Evolutionary conservation across 208 protist species (phyloP).

Genomic region (Histomonas meleagridis): DNA sequence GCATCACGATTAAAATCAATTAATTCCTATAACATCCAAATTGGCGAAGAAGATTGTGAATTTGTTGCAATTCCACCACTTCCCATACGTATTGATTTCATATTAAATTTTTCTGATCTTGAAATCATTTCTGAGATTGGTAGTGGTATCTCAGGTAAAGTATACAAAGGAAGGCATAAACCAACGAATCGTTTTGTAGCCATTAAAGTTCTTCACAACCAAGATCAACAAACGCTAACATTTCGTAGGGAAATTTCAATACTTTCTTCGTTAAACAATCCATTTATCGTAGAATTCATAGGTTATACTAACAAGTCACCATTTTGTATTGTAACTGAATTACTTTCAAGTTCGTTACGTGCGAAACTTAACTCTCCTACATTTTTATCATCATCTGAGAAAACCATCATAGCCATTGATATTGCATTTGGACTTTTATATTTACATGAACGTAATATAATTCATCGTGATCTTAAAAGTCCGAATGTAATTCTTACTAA

Average conservation of each 20-base stretch:
- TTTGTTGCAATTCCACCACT: neutral
- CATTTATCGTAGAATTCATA: neutral
- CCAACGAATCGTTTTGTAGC: neutral
- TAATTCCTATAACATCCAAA: neutral
- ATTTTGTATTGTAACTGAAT: neutral
- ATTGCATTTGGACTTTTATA: slow-evolving; percentile 51
- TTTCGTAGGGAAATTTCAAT: slow-evolving; percentile 17
- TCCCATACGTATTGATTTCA: neutral
- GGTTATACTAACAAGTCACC: neutral
- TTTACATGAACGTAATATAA: slow-evolving; percentile 47
- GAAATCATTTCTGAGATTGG: too few relatives aligned
- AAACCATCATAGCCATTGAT: slow-evolving; percentile 45
- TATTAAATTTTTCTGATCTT: too few relatives aligned
- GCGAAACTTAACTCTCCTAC: neutral
- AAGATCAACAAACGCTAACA: neutral
- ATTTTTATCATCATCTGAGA: neutral
- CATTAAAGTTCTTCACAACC: neutral
- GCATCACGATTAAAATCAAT: neutral
- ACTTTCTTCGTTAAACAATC: neutral
- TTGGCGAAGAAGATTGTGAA: neutral
- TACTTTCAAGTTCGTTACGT: neutral
- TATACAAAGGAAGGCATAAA: neutral
- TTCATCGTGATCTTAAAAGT: slow-evolving; percentile 54
- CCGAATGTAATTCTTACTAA: slow-evolving; percentile 48
- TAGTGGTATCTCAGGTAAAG: neutral